phyloP scores from a whole-genome alignment of 306 rosid species.

The Betula pendula region DNA sequence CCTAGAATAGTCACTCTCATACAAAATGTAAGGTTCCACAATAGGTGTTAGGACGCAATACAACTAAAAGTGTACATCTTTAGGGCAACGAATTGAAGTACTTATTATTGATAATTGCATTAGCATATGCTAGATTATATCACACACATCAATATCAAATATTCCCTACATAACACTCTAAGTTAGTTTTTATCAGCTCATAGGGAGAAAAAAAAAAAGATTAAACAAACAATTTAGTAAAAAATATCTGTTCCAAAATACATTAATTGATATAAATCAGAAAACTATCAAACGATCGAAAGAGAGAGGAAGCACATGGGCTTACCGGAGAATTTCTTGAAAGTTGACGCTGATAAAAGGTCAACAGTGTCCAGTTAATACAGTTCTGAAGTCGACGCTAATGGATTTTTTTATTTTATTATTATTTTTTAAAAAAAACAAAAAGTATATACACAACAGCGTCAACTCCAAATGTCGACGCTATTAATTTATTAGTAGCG shows the following conservation, averaged over 20 bases:
- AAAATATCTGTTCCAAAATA: slow-evolving; percentile 8
- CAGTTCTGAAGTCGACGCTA: too few species aligned
- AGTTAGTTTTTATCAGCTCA: background rate
- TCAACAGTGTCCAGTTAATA: too few species aligned
- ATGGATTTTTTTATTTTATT: too few species aligned
- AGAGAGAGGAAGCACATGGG: slow-evolving; percentile 24
- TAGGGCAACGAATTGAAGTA: background rate
- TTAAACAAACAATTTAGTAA: background rate
- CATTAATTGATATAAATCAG: background rate
- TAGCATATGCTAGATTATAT: background rate
- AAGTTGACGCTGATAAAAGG: too few species aligned
- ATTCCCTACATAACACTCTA: background rate
- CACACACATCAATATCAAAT: background rate
- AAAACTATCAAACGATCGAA: background rate
- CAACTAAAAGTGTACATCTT: background rate
- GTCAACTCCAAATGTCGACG: too few species aligned
- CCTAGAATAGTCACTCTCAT: background rate
- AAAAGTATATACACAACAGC: too few species aligned
- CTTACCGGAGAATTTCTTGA: slow-evolving; percentile 43
- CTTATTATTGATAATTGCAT: background rate
- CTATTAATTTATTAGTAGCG: too few species aligned
- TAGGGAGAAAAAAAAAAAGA: background rate
- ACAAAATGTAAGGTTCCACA: background rate
- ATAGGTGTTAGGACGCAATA: background rate
- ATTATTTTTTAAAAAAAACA: too few species aligned